These are phyloP conservation scores for Didymella sp. DNA, from an alignment of 2,329 filamentous ascomycete genomes.

Conservation along the genomic window DNA sequence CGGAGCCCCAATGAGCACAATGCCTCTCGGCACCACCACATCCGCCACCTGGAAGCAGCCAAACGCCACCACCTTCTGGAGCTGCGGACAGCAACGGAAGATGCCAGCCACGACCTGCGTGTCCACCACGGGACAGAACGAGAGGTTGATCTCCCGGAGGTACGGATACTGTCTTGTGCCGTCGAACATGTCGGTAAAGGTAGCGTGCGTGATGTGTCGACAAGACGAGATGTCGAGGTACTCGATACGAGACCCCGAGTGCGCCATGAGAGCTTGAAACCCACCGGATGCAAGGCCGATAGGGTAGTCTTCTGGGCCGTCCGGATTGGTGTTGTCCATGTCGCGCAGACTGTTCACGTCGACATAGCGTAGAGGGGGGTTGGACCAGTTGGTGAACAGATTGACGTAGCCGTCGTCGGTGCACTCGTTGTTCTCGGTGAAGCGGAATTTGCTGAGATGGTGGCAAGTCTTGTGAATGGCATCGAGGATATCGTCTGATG, in stretches of 20 bases:
- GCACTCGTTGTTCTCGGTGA: conserved; percentile 77
- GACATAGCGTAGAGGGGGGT: conserved; percentile 71
- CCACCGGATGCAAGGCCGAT: conserved; percentile 78
- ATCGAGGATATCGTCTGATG: conserved; percentile 62
- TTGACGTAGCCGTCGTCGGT: conserved; percentile 75
- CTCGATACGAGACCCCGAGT: conserved; percentile 73
- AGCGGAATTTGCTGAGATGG: conserved; percentile 75
- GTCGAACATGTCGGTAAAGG: conserved; percentile 78
- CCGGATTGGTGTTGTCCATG: conserved; percentile 73
- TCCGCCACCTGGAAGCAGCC: conserved; percentile 67
- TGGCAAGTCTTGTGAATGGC: conserved; percentile 74
- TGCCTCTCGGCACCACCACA: conserved; percentile 62
- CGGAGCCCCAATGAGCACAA: conserved; percentile 67
- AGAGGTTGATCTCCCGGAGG: conserved; percentile 75
- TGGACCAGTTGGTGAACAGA: conserved; percentile 79
- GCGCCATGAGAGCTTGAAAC: conserved; percentile 81
- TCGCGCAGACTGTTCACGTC: conserved; percentile 82
- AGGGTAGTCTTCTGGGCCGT: conserved; percentile 63
- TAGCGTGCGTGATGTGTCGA: conserved; percentile 75
- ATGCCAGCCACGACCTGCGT: conserved; percentile 69
- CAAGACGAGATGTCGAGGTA: conserved; percentile 82
- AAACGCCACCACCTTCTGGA: conserved; percentile 66
- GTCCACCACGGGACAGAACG: conserved; percentile 74
- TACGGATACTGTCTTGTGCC: conserved; percentile 67
- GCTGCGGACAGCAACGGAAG: conserved; percentile 67